Base-by-base conservation (phyloP, 2,329 filamentous ascomycete genomes). In the Verticillium klebahnii region DNA sequence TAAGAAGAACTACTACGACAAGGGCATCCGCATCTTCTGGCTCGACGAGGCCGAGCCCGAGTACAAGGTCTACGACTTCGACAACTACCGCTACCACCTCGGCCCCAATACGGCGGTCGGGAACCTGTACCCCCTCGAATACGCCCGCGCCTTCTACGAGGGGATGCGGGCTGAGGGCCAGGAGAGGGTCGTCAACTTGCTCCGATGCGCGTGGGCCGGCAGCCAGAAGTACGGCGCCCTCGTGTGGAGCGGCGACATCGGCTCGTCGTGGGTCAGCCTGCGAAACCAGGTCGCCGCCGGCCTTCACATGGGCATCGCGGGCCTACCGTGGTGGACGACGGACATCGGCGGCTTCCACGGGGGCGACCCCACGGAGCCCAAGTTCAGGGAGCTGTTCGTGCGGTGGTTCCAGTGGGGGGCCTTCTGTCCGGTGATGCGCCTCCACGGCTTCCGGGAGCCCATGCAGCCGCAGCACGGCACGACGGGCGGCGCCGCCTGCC, bases 271-370 rank as follows among this genome's bases (percentile, higher is more conserved):
- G 87, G 72, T 71, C 2, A 85, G 79, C 31, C 77, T 89, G 57
- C 79, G 83, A 3, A 80, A 84, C 62, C 86, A 90, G 69, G 74
- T 89, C 2, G 78, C 84, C 0, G 87, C 87, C 0, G 87, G 87
- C 0, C 74, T 90, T 23, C 87, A 88, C 68, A 88, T 89, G 83
- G 87, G 85, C 0, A 73, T 89, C 5, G 78, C 85, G 0, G 87
- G 87, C 0, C 78, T 89, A 11, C 81, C 85, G 0, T 89, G 86
- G 86, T 90, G 85, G 85, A 90, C 87, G 0, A 90, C 87, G 0
- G 87, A 90, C 66, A 89, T 90, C 59, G 87, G 88, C 1, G 88
- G 88, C 0, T 90, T 90, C 68, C 87, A 89, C 67, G 87, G 87
- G 5, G 87, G 87, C 0, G 78, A 87, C 63, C 84, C 86, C 0